Percentiles rank a stretch among this genome's conserved stretches.
Conservation (phyloP, 2,329 filamentous ascomycete genomes). For the Pseudocercospora pini-densiflorae region DNA sequence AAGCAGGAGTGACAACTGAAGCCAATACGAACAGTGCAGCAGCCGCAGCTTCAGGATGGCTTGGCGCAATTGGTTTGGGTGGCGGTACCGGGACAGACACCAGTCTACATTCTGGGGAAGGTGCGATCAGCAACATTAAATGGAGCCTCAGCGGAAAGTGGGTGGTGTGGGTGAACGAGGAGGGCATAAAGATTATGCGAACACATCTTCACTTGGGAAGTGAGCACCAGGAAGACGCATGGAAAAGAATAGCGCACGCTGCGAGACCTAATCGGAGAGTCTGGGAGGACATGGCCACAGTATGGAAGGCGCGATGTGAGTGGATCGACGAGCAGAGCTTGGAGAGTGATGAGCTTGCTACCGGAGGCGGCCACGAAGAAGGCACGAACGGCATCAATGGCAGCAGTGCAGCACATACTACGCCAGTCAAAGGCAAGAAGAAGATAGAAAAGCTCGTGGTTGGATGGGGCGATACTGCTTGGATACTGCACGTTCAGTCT, state of each 20-base stretch:
- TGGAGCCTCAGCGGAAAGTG: conserved; percentile 95
- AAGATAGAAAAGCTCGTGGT: conserved; percentile 78
- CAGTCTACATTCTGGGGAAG: conserved; percentile 88
- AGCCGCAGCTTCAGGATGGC: conserved; percentile 79
- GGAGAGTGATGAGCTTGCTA: conserved; percentile 69
- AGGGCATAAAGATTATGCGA: conserved; percentile 97
- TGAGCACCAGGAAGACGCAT: conserved; percentile 78
- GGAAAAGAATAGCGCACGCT: conserved; percentile 93
- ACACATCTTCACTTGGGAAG: conserved; percentile 81
- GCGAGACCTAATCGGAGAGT: conserved; percentile 83
- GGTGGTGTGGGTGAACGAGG: conserved; percentile 93
- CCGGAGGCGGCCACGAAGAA: conserved; percentile 41
- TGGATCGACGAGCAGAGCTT: conserved; percentile 88
- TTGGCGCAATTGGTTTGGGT: conserved; percentile 81
- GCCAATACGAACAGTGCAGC: conserved; percentile 83
- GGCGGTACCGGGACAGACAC: conserved; percentile 80
- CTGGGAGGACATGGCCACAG: conserved; percentile 95
- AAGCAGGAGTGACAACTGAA: conserved; percentile 75
- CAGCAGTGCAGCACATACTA: conserved; percentile 30
- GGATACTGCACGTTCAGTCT: conserved; percentile 85
- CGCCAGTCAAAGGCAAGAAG: conserved; percentile 34
- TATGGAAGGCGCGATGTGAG: conserved; percentile 90
- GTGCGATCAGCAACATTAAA: conserved; percentile 86
- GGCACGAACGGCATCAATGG: conserved; percentile 35
- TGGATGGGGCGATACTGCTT: conserved; percentile 94